A percentile compares a stretch with the other conserved stretches of the same genome.
phyloP scores from a whole-genome alignment of 805 yeast genomes.

The Teunomyces funiuensis region DNA sequence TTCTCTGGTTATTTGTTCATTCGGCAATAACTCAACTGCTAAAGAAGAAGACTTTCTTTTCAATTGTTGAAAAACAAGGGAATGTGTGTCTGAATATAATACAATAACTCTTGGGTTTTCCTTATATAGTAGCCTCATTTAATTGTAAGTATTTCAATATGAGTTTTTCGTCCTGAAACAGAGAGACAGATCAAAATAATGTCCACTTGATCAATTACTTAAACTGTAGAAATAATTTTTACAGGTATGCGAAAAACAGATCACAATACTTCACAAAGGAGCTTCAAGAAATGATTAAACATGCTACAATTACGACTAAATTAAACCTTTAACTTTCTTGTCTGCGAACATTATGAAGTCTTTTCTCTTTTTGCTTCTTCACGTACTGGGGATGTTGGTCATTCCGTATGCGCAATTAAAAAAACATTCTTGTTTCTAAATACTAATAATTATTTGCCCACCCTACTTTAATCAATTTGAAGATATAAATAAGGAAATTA shows the following conservation, averaged over 20 bases:
- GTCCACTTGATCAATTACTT: conserved; percentile 6
- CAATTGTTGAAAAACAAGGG: conserved; percentile 26
- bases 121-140: conserved; percentile 32
- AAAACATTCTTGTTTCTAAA: neutral
- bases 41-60: conserved; percentile 27
- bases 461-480: no score
- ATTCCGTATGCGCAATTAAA: neutral
- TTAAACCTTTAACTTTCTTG: no score
- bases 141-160: neutral
- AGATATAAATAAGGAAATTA: neutral
- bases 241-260: neutral
- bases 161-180: neutral
- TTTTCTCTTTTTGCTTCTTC: neutral
- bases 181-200: neutral
- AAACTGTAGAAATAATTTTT: conserved; percentile 6
- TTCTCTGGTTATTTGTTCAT: conserved; percentile 34
- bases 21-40: conserved; percentile 48
- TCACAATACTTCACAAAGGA: neutral
- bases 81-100: conserved; percentile 29
- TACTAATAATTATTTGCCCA: no score
- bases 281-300: no score
- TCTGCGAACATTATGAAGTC: neutral
- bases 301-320: no score
- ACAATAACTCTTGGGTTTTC: conserved; percentile 33
- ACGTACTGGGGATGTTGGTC: neutral